Conservation (phyloP, 2,329 filamentous ascomycete genomes). For the Aspergillus pseudotamarii region DNA sequence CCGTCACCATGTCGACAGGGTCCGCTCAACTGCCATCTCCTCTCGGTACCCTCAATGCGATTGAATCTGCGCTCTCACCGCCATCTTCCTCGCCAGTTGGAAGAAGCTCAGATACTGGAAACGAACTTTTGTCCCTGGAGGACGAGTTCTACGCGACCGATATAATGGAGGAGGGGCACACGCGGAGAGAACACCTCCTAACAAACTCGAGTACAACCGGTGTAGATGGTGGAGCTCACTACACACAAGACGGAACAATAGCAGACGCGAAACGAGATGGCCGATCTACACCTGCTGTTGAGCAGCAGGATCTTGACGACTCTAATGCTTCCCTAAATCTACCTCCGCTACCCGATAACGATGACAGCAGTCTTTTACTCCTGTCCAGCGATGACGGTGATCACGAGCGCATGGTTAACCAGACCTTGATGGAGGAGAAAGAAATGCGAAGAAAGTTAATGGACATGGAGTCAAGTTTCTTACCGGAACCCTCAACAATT, state of each 20-base stretch:
- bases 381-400: slow-evolving; percentile 36
- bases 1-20: slow-evolving; percentile 38
- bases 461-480: slow-evolving; percentile 66
- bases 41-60: slow-evolving; percentile 25
- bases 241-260: slow-evolving; percentile 21
- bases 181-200: slow-evolving; percentile 27
- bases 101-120: slow-evolving; percentile 38
- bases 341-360: slow-evolving; percentile 37
- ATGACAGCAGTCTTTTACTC: slow-evolving; percentile 37
- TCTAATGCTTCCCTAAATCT: slow-evolving; percentile 27
- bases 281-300: slow-evolving; percentile 20
- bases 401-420: slow-evolving; percentile 38
- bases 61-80: slow-evolving; percentile 24
- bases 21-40: slow-evolving; percentile 19
- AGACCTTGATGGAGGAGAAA: slow-evolving; percentile 55
- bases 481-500: slow-evolving; percentile 57
- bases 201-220: slow-evolving; percentile 24
- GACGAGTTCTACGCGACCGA: slow-evolving; percentile 31
- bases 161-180: slow-evolving; percentile 33
- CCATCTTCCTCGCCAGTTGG: slow-evolving; percentile 31
- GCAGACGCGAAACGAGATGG: slow-evolving; percentile 20
- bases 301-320: slow-evolving; percentile 29
- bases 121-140: slow-evolving; percentile 33
- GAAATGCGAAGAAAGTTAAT: slow-evolving; percentile 63
- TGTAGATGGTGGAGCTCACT: slow-evolving; percentile 17